A percentile compares a stretch with the other conserved stretches of the same genome.
Conservation (phyloP, 441 rosid species). For the Erysimum cheiri region DNA sequence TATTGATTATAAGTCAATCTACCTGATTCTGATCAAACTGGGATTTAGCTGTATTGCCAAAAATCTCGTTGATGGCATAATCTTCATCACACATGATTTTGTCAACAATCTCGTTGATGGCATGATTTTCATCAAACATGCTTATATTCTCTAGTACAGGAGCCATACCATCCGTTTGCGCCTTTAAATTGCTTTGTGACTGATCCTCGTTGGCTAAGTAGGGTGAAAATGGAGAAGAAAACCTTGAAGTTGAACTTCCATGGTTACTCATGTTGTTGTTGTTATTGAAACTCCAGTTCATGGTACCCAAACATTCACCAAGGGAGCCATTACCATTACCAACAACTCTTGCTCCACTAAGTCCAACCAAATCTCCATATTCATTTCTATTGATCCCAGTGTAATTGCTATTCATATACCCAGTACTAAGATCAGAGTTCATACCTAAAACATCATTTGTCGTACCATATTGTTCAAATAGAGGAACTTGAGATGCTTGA, state of each 20-base stretch:
- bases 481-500: background rate
- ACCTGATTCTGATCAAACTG: conserved; percentile 29
- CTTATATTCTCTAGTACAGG: background rate
- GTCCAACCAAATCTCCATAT: too few relatives aligned
- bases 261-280: background rate
- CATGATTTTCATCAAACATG: conserved; percentile 5
- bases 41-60: background rate
- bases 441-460: background rate
- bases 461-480: conserved; percentile 1
- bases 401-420: too few relatives aligned
- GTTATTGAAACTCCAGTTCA: background rate
- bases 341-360: too few relatives aligned
- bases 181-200: background rate
- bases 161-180: conserved; percentile 11
- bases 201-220: background rate
- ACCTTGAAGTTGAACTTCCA: conserved; percentile 8
- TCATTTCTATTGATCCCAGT: too few relatives aligned
- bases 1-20: background rate
- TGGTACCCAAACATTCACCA: too few relatives aligned
- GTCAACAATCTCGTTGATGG: background rate
- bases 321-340: too few relatives aligned
- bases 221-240: conserved; percentile 1
- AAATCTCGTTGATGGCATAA: background rate
- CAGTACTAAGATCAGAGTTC: too few relatives aligned
- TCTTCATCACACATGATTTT: background rate